Conservation (phyloP, 345 rosid species). For the Melaleuca quinquenervia region DNA sequence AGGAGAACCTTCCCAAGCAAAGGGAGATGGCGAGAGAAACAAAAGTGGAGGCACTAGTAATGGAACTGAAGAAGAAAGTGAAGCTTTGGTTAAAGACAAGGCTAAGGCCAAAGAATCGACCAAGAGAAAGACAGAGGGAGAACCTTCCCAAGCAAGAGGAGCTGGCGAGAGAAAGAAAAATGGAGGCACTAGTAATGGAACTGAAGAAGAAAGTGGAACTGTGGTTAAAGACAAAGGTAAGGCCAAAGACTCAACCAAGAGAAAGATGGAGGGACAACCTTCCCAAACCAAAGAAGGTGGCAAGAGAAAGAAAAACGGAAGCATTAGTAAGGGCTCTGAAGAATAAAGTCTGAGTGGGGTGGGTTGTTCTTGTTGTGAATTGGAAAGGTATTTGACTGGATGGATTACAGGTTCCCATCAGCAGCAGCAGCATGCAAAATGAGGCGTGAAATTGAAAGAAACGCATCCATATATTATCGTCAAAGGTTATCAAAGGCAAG, state of each 20-base stretch:
- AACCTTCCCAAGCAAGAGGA: neutral
- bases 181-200: neutral
- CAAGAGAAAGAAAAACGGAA: neutral
- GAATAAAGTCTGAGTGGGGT: neutral
- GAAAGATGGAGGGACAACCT: constrained; percentile 16
- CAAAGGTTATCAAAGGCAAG: neutral
- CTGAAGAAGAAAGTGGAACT: neutral
- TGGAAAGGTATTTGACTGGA: neutral
- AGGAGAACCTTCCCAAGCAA: constrained; percentile 2
- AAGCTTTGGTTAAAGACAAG: constrained; percentile 11
- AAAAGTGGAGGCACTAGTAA: neutral
- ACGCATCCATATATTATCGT: neutral
- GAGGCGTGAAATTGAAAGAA: neutral
- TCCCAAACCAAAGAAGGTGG: constrained; percentile 1
- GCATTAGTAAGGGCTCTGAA: neutral
- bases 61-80: neutral
- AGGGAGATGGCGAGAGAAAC: neutral
- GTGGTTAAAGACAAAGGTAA: constrained; percentile 25
- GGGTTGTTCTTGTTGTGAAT: neutral
- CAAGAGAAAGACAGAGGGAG: constrained; percentile 27
- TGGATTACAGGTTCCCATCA: neutral
- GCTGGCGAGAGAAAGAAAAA: neutral
- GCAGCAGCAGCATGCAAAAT: neutral
- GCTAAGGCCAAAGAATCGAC: constrained; percentile 40
- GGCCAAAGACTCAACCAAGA: constrained; percentile 35